phyloP scores from a whole-genome alignment of 192 early-diverging fungal genomes.

The Funneliformis mosseae region DNA sequence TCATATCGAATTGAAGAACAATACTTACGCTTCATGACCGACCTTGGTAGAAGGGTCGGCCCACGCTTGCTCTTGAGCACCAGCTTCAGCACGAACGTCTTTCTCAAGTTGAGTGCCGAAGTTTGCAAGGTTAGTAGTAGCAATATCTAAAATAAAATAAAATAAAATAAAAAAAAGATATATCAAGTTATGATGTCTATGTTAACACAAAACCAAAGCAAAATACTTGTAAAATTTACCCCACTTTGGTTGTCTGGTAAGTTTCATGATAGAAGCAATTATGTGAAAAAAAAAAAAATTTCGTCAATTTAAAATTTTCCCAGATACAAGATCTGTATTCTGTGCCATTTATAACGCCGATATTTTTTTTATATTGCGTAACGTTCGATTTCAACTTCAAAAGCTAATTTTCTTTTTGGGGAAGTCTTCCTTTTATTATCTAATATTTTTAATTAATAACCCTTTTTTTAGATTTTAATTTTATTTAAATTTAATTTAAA shows the following conservation, averaged over 20 bases:
- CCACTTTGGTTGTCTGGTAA: constrained; percentile 18
- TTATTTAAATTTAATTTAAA: no score
- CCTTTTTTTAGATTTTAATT: no score
- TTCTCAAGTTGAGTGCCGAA: constrained; percentile 63
- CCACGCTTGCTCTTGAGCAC: constrained; percentile 64
- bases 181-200: background rate
- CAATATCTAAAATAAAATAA: constrained; percentile 42
- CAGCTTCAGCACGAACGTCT: constrained; percentile 59
- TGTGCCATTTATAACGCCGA: no score
- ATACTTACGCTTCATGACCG: constrained; percentile 39
- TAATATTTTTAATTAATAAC: no score
- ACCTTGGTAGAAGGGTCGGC: constrained; percentile 50
- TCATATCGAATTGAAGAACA: background rate
- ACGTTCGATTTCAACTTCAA: no score
- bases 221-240: background rate
- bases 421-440: no score
- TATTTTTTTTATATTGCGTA: no score
- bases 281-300: no score
- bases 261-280: background rate
- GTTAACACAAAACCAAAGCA: background rate
- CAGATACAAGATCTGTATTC: no score
- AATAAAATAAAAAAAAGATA: background rate
- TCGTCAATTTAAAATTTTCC: no score
- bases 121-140: constrained; percentile 59
- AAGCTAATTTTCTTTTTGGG: no score